Conservation (phyloP, 495 filamentous ascomycete genomes). For the Cercophora samala region DNA sequence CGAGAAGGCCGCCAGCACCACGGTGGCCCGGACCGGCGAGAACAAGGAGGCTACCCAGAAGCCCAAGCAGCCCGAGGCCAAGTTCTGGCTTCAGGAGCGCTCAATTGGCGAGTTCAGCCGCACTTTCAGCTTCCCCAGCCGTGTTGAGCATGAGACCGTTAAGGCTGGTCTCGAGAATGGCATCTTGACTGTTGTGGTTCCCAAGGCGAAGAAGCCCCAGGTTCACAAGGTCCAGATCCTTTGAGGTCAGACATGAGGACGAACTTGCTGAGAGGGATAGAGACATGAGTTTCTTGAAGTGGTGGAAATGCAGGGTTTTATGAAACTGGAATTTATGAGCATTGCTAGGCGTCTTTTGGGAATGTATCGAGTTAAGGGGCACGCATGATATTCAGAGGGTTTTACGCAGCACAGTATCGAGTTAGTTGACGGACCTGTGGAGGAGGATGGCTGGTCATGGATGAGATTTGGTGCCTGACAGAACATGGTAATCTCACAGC, state of each 20-base stretch:
- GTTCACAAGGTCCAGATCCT: constrained; percentile 13
- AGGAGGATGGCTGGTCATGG: neutral
- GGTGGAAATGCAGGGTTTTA: neutral
- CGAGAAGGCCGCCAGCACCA: constrained; percentile 1
- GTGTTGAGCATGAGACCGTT: constrained; percentile 70
- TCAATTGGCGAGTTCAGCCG: constrained; percentile 72
- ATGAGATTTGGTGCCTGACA: neutral
- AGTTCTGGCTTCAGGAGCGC: constrained; percentile 79
- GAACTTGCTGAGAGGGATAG: neutral
- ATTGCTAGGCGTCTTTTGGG: neutral
- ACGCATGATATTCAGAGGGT: neutral
- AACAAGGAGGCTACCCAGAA: constrained; percentile 18
- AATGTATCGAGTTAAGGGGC: neutral
- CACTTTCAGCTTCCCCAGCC: constrained; percentile 67
- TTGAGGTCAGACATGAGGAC: neutral
- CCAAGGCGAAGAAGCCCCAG: constrained; percentile 52
- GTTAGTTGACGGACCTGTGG: neutral
- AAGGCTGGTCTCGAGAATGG: constrained; percentile 59
- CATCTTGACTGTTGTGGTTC: constrained; percentile 63
- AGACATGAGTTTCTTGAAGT: neutral
- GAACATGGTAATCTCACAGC: neutral
- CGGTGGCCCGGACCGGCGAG: constrained; percentile 14
- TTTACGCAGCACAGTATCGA: neutral
- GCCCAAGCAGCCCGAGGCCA: constrained; percentile 40
- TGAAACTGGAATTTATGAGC: neutral